Conservation (phyloP, 2,329 filamentous ascomycete species). For the Fusarium albidum region DNA sequence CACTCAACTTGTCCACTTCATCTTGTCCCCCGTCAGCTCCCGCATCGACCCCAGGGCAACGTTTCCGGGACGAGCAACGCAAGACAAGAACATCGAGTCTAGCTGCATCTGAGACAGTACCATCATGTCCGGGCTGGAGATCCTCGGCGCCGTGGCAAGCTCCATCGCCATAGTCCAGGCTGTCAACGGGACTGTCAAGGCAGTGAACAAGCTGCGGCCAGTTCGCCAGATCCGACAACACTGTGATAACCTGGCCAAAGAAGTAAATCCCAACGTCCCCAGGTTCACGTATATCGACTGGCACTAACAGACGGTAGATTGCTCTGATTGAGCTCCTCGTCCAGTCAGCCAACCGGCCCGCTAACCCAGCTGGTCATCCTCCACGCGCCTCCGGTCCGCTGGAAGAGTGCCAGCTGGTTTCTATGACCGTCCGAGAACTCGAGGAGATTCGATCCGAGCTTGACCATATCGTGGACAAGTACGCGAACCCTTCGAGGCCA, state of each 20-base stretch:
- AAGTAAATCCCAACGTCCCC: neutral
- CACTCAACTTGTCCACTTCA: too few relatives aligned
- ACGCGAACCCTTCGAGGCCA: neutral
- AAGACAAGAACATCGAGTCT: too few relatives aligned
- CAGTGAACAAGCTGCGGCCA: slow-evolving; percentile 12
- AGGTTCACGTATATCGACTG: rapidly evolving
- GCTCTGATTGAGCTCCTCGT: slow-evolving; percentile 21
- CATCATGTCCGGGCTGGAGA: slow-evolving; percentile 19
- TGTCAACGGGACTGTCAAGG: slow-evolving; percentile 11
- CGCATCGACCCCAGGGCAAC: too few relatives aligned
- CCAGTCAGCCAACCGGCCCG: neutral
- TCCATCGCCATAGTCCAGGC: slow-evolving; percentile 21
- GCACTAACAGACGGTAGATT: neutral
- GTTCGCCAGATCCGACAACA: slow-evolving; percentile 1
- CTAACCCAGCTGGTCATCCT: neutral
- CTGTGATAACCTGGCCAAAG: neutral
- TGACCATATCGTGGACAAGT: neutral
- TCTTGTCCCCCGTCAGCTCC: too few relatives aligned
- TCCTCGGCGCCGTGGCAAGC: slow-evolving; percentile 21
- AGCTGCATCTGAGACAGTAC: neutral
- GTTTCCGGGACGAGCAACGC: too few relatives aligned
- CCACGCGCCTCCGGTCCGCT: neutral
- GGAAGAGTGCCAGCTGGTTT: slow-evolving; percentile 3
- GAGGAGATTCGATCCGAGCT: slow-evolving; percentile 5
- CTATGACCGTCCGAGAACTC: neutral